Evolutionary conservation across 1,139 yeast genomes (phyloP).

Genomic region (Saccharomyces hybrid): DNA sequence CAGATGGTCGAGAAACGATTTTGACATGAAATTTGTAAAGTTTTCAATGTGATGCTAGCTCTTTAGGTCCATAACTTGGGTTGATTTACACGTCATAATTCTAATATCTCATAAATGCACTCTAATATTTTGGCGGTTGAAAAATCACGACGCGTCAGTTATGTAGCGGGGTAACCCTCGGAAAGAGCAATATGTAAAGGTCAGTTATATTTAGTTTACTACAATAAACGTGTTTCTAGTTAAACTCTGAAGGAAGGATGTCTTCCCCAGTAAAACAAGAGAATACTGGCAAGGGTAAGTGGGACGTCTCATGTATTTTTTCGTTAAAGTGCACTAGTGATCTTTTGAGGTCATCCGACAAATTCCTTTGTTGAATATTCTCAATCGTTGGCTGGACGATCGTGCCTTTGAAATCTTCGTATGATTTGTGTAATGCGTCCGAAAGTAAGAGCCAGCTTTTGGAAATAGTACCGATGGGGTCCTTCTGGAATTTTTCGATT

Average conservation of each 20-base stretch:
- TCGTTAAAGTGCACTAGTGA: slow-evolving; percentile 94
- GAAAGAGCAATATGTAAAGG: background rate
- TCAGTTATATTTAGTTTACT: background rate
- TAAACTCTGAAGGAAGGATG: background rate
- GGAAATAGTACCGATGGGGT: slow-evolving; percentile 75
- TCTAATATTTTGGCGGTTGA: no score
- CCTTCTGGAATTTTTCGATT: slow-evolving; percentile 60
- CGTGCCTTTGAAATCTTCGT: slow-evolving; percentile 71
- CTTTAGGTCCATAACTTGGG: no score
- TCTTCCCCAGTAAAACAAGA: slow-evolving; percentile 35
- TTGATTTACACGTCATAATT: no score
- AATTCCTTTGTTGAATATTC: slow-evolving; percentile 68
- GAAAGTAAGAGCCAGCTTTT: slow-evolving; percentile 95
- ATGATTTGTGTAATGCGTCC: slow-evolving; percentile 71
- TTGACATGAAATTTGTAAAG: slow-evolving; percentile 5
- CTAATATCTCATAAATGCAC: no score
- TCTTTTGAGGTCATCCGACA: slow-evolving; percentile 65
- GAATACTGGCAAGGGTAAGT: slow-evolving; percentile 56
- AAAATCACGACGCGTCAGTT: background rate
- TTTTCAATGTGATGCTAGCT: no score
- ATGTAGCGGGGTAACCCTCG: background rate
- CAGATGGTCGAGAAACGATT: slow-evolving; percentile 13
- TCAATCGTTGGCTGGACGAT: slow-evolving; percentile 85
- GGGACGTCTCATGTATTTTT: slow-evolving; percentile 78
- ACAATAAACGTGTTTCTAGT: background rate